phyloP scores from a whole-genome alignment of 1,139 yeast species.

The Taiozyma onychis region DNA sequence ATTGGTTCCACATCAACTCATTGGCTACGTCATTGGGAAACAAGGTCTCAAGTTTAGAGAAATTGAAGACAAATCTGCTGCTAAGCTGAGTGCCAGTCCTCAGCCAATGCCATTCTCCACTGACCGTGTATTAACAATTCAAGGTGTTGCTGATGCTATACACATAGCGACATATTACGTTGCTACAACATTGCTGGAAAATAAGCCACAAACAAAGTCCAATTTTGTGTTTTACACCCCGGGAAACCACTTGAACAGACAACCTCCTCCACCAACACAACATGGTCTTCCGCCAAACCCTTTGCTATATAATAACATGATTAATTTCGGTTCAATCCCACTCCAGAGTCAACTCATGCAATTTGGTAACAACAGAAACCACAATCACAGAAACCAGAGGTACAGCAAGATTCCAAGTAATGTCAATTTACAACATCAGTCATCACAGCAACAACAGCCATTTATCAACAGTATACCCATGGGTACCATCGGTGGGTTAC shows the following conservation, averaged over 20 bases:
- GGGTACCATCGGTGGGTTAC: conserved; percentile 1
- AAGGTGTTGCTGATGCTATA: conserved; percentile 84
- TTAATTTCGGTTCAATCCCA: conserved; percentile 7
- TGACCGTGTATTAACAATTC: conserved; percentile 65
- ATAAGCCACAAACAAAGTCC: conserved; percentile 46
- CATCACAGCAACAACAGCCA: not conserved
- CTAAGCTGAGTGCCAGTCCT: conserved; percentile 73
- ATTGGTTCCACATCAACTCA: conserved; percentile 72
- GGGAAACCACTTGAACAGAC: conserved; percentile 27
- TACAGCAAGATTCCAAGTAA: not conserved
- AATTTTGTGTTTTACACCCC: conserved; percentile 63
- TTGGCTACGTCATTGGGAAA: conserved; percentile 81
- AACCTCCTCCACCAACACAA: conserved; percentile 10
- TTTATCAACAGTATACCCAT: conserved; percentile 1
- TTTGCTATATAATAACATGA: conserved; percentile 5
- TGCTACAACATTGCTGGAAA: conserved; percentile 60
- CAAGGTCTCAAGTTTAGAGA: conserved; percentile 72
- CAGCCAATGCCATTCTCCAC: conserved; percentile 72
- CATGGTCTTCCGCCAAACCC: conserved; percentile 11
- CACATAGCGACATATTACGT: conserved; percentile 79
- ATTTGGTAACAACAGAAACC: conserved; percentile 4
- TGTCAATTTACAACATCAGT: not conserved
- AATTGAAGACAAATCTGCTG: conserved; percentile 80
- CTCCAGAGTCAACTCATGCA: conserved; percentile 10
- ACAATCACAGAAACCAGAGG: not conserved